Conservation (phyloP, 352 stramenopile species). For the Phytophthora multivora region DNA sequence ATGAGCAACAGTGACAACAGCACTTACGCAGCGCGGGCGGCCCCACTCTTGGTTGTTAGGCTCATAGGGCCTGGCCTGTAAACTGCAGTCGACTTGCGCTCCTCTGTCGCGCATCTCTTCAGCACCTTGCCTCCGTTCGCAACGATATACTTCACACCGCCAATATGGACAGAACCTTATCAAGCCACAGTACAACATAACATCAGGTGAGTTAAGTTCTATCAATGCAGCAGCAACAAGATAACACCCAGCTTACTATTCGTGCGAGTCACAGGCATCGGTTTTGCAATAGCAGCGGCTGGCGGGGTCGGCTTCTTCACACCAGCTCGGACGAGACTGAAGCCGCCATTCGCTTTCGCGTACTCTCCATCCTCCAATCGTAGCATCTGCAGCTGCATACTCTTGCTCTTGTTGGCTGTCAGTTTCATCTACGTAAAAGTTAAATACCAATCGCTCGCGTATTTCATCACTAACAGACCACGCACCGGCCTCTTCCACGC, state of each 20-base stretch:
- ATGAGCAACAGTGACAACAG: neutral
- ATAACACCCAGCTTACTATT: constrained; percentile 15
- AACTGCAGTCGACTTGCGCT: constrained; percentile 18
- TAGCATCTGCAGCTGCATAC: constrained; percentile 60
- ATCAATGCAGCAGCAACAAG: neutral
- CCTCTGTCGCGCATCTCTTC: constrained; percentile 39
- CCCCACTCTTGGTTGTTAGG: constrained; percentile 30
- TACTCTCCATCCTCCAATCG: constrained; percentile 74
- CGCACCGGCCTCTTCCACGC: constrained; percentile 41
- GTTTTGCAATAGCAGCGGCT: constrained; percentile 2
- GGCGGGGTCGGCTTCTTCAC: constrained; percentile 39
- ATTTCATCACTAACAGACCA: neutral
- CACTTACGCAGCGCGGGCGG: constrained; percentile 47
- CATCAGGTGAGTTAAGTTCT: neutral
- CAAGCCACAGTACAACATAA: constrained; percentile 1
- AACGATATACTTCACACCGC: constrained; percentile 51
- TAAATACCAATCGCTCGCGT: constrained; percentile 2
- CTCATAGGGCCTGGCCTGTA: constrained; percentile 24
- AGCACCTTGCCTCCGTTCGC: constrained; percentile 48
- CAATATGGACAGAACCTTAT: constrained; percentile 52
- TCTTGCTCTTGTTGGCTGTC: constrained; percentile 33
- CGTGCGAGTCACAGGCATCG: constrained; percentile 12
- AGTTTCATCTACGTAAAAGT: constrained; percentile 36
- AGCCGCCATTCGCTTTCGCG: constrained; percentile 72
- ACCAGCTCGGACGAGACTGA: constrained; percentile 67